Conservation (phyloP, 495 filamentous ascomycete species). For the Daldinia vernicosa region DNA sequence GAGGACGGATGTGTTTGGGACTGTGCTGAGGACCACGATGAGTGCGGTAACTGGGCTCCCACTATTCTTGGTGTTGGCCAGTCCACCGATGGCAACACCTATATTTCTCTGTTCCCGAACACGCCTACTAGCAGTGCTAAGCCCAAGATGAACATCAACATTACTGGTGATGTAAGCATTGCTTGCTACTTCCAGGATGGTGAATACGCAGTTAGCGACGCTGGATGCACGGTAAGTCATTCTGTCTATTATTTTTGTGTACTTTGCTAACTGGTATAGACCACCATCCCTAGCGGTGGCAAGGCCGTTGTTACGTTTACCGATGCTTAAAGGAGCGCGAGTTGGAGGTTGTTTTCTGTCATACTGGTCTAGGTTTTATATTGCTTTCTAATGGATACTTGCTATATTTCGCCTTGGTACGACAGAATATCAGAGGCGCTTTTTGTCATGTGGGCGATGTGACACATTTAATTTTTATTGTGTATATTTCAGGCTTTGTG, state of each 20-base stretch:
- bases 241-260: background rate
- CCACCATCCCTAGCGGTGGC: constrained; percentile 50
- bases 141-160: constrained; percentile 78
- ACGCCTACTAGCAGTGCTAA: constrained; percentile 65
- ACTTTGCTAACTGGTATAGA: constrained; percentile 45
- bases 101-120: constrained; percentile 81
- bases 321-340: constrained; percentile 28
- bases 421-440: constrained; percentile 29
- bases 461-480: constrained; percentile 48
- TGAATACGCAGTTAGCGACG: constrained; percentile 63
- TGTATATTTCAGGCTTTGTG: constrained; percentile 45
- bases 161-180: constrained; percentile 69
- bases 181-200: constrained; percentile 78
- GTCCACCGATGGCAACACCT: constrained; percentile 69
- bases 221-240: constrained; percentile 76
- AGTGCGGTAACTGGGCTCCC: constrained; percentile 86
- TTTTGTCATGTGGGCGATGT: constrained; percentile 34
- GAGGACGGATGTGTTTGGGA: constrained; percentile 84
- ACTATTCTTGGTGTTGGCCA: constrained; percentile 86
- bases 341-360: constrained; percentile 30
- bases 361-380: constrained; percentile 42
- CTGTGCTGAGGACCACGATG: constrained; percentile 56
- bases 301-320: constrained; percentile 52
- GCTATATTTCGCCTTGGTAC: constrained; percentile 39
- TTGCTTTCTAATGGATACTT: constrained; percentile 48